Percentiles rank a stretch among this genome's conserved stretches.
Conservation (phyloP, 768 basidiomycete species). For the Xerocomellus amylosporus region DNA sequence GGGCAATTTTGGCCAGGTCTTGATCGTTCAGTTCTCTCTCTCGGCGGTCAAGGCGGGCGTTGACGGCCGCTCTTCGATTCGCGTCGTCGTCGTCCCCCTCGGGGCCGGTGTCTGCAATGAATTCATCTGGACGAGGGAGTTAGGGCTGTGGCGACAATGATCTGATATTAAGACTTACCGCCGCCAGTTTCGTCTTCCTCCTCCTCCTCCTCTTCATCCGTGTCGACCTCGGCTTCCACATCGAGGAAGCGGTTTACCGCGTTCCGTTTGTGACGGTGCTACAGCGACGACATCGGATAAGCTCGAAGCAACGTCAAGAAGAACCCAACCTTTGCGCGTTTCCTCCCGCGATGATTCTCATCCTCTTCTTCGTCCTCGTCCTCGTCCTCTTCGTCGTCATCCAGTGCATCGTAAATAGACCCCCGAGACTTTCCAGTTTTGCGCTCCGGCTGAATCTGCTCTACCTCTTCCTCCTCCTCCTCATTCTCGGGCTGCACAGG, state of each 20-base stretch:
- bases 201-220: constrained; percentile 94
- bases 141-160: constrained; percentile 2
- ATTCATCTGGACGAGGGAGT: constrained; percentile 49
- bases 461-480: constrained; percentile 37
- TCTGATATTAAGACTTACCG: constrained; percentile 33
- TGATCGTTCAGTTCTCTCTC: constrained; percentile 73
- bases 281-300: constrained; percentile 3
- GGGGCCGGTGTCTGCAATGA: constrained; percentile 58
- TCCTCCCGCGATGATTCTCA: constrained; percentile 44
- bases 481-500: constrained; percentile 34
- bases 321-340: constrained; percentile 57
- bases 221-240: constrained; percentile 93
- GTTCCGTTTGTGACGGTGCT: constrained; percentile 67
- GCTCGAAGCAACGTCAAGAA: background rate
- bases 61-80: constrained; percentile 50
- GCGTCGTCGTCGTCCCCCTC: constrained; percentile 66
- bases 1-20: constrained; percentile 82
- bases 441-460: constrained; percentile 19
- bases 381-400: constrained; percentile 48
- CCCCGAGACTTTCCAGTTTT: constrained; percentile 27
- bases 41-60: constrained; percentile 68
- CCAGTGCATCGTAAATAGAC: constrained; percentile 37
- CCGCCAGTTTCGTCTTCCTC: constrained; percentile 74
- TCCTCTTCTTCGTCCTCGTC: constrained; percentile 60
- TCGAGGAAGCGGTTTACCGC: constrained; percentile 85